Evolutionary conservation across 78 protist genomes (phyloP).

Genomic region (Salpingoeca rosetta): DNA sequence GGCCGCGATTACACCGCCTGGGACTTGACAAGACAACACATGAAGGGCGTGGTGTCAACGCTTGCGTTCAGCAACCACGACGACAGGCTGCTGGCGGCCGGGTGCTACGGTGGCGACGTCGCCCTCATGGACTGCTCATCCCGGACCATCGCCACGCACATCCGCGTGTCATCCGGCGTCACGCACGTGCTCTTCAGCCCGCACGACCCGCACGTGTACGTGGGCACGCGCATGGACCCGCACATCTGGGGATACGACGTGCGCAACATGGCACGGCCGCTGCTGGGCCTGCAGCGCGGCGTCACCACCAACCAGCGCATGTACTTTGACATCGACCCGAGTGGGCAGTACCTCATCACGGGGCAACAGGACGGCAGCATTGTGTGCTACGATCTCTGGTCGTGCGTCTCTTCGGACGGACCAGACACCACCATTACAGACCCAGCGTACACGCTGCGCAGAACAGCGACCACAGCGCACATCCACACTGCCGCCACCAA

Average conservation of each 20-base stretch:
- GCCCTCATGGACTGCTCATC: neutral
- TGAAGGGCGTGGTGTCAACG: neutral
- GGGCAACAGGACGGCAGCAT: constrained; percentile 13
- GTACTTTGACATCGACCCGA: constrained; percentile 14
- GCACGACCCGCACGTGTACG: neutral
- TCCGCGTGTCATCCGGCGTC: neutral
- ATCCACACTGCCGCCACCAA: neutral
- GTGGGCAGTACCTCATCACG: neutral
- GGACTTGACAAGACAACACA: too few species aligned
- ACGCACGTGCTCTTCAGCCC: neutral
- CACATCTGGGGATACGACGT: neutral
- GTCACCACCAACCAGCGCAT: constrained; percentile 21
- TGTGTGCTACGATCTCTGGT: neutral
- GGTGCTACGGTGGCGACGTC: neutral
- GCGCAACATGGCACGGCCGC: neutral
- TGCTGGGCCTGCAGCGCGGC: neutral
- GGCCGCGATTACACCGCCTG: constrained; percentile 12
- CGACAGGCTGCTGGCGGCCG: constrained; percentile 3
- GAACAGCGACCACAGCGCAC: too few species aligned
- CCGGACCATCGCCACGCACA: neutral
- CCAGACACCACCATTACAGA: too few species aligned
- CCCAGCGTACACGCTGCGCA: too few species aligned
- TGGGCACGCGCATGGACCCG: neutral
- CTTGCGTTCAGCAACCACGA: constrained; percentile 5
- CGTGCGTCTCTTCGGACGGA: too few species aligned